These are phyloP conservation scores for Botrytis sinoallii DNA, from an alignment of 2,329 filamentous ascomycete genomes.

Conservation along the genomic window DNA sequence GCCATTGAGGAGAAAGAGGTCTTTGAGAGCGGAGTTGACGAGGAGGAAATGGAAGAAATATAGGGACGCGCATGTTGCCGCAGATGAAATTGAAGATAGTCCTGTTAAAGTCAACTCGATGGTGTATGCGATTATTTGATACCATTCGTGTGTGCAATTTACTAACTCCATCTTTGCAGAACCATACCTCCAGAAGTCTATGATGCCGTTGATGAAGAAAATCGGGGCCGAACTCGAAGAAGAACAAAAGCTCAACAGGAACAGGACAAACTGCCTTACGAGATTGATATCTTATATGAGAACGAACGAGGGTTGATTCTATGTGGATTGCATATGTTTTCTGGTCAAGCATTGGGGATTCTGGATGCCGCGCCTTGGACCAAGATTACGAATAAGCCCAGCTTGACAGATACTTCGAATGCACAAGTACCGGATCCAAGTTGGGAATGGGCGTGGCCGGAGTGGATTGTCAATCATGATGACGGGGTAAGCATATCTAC, in stretches of 20 bases:
- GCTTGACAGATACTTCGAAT: conserved; percentile 69
- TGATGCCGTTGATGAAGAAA: conserved; percentile 13
- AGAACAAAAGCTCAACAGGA: conserved; percentile 14
- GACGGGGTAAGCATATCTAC: conserved; percentile 52
- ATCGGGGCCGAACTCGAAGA: conserved; percentile 24
- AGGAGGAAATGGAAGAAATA: conserved; percentile 35
- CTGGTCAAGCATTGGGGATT: conserved; percentile 75
- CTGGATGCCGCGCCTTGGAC: conserved; percentile 88
- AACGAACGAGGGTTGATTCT: conserved; percentile 90
- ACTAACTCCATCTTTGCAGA: neutral
- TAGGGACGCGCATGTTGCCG: conserved; percentile 39
- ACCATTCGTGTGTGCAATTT: neutral
- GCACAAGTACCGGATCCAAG: conserved; percentile 91
- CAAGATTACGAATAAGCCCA: conserved; percentile 60
- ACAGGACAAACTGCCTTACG: conserved; percentile 39
- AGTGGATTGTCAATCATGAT: conserved; percentile 67
- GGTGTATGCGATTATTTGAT: conserved; percentile 4
- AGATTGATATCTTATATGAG: conserved; percentile 88
- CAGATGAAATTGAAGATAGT: conserved; percentile 18
- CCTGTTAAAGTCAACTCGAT: neutral
- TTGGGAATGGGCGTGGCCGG: conserved; percentile 82
- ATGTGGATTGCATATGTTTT: conserved; percentile 89
- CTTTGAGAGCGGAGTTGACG: conserved; percentile 31
- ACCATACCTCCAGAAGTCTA: conserved; percentile 8
- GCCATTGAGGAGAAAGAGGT: conserved; percentile 28